Evolutionary conservation across 495 filamentous ascomycete genomes (phyloP).

Genomic region (Collariella sp.): DNA sequence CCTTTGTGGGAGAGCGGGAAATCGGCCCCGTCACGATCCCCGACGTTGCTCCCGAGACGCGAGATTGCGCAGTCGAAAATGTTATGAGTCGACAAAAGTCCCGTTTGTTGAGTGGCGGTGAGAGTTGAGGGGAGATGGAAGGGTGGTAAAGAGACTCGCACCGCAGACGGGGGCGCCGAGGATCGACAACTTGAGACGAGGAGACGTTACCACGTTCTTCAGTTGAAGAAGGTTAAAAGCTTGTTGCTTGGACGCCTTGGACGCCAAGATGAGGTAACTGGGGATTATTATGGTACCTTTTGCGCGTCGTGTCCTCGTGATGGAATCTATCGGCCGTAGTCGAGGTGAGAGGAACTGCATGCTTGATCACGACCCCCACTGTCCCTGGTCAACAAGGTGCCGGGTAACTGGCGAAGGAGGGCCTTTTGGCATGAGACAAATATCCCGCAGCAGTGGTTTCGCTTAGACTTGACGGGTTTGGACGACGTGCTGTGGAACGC

Average conservation of each 20-base stretch:
- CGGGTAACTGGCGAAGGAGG: not conserved
- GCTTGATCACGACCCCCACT: not conserved
- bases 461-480: not conserved
- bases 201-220: not conserved
- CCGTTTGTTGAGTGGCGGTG: not conserved
- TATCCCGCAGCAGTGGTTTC: not conserved
- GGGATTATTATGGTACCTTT: not conserved
- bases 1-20: not conserved
- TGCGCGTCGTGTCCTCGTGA: not conserved
- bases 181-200: not conserved
- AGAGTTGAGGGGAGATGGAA: not conserved
- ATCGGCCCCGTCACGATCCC: not conserved
- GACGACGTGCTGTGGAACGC: not conserved
- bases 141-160: not conserved
- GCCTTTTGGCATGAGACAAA: not conserved
- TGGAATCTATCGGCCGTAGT: not conserved
- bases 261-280: conserved; percentile 1
- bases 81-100: not conserved
- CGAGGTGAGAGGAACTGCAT: not conserved
- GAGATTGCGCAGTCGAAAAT: not conserved
- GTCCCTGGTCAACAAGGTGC: not conserved
- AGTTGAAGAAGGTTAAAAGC: not conserved
- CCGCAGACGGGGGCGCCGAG: not conserved
- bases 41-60: not conserved
- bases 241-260: conserved; percentile 5